Conservation (phyloP, 192 early-diverging fungal species). For the Endogone sp. region DNA sequence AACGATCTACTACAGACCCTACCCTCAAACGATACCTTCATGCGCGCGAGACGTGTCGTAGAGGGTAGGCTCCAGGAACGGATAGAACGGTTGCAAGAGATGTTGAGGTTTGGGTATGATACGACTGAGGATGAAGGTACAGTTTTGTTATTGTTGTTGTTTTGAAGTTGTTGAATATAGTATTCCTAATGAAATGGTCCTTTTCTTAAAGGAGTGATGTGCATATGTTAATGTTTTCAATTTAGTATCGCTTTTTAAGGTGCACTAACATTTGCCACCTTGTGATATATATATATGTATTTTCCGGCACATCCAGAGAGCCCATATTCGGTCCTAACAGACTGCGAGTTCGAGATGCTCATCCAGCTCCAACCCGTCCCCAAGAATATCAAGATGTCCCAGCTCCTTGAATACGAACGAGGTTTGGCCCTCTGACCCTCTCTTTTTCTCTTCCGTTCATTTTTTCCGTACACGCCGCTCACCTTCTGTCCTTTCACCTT, state of each 20-base stretch:
- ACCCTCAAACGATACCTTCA: conserved; percentile 33
- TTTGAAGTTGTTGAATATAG: background rate
- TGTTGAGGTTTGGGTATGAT: conserved; percentile 16
- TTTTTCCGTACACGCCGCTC: too few relatives aligned
- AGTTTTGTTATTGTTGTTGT: background rate
- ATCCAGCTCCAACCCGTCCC: conserved; percentile 43
- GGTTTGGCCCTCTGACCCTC: conserved; percentile 12
- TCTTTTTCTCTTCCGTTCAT: background rate
- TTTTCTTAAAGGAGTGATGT: too few relatives aligned
- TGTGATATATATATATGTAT: too few relatives aligned
- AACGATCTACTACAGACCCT: conserved; percentile 42
- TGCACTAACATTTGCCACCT: too few relatives aligned
- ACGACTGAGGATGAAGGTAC: conserved; percentile 27
- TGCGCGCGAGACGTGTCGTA: conserved; percentile 21
- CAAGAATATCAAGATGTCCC: conserved; percentile 24
- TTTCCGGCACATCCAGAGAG: conserved; percentile 10
- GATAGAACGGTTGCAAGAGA: conserved; percentile 30
- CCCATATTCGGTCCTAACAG: conserved; percentile 13
- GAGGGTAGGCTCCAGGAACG: conserved; percentile 31
- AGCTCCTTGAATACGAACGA: conserved; percentile 43
- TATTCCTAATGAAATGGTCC: too few relatives aligned
- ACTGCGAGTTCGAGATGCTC: conserved; percentile 40
- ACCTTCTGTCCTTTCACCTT: too few relatives aligned
- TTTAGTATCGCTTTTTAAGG: too few relatives aligned
- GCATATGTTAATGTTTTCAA: too few relatives aligned